Conservation (phyloP, 73 alveolate species). For the Paramecium biaurelia region DNA sequence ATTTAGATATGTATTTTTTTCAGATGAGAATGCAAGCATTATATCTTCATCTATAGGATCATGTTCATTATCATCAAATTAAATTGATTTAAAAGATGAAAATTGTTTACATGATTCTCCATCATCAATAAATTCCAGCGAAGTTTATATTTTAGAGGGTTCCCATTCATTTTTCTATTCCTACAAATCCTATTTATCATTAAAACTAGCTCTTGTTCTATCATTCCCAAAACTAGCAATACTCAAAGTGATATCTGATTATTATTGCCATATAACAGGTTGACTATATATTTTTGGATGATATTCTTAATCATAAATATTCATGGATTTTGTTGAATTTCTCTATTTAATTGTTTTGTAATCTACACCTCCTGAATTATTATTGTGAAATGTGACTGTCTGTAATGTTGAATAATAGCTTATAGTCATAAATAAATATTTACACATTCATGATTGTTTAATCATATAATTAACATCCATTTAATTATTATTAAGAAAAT, state of each 20-base stretch:
- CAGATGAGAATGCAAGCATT: background rate
- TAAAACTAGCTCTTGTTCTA: background rate
- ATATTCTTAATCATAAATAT: background rate
- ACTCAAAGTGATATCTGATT: background rate
- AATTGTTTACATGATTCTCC: background rate
- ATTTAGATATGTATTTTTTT: background rate
- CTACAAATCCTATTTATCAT: background rate
- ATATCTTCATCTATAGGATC: constrained; percentile 16
- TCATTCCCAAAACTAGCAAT: background rate
- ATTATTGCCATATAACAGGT: constrained; percentile 1
- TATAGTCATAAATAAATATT: background rate
- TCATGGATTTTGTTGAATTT: constrained; percentile 13
- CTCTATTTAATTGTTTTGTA: constrained; percentile 24
- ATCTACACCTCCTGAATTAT: constrained; percentile 66
- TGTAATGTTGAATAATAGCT: constrained; percentile 54
- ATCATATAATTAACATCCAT: constrained; percentile 22
- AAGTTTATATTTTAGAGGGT: background rate
- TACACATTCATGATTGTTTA: constrained; percentile 60
- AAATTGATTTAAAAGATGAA: background rate
- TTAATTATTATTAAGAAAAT: constrained; percentile 35
- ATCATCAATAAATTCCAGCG: constrained; percentile 9
- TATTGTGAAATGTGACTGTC: constrained; percentile 48
- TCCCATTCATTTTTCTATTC: background rate
- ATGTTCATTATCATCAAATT: constrained; percentile 41
- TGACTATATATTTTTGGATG: constrained; percentile 9